A percentile compares a stretch with the other conserved stretches of the same genome.
These are phyloP conservation scores for Mariannaea elegans DNA, from an alignment of 2,329 filamentous ascomycete species.

Conservation along the genomic window DNA sequence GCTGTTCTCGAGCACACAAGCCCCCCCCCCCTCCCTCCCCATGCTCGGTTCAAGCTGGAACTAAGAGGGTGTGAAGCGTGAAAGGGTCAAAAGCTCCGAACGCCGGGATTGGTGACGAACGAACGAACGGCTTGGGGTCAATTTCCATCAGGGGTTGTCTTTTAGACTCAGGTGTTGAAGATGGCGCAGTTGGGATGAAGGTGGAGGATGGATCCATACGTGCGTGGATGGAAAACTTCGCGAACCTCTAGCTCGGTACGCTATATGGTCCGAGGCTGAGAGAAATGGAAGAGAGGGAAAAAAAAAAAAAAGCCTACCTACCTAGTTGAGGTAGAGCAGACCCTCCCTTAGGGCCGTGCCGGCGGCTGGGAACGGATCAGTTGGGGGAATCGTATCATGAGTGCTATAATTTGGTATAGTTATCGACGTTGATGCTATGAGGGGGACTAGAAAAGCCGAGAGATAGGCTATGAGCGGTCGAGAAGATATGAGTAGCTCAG, in stretches of 20 bases:
- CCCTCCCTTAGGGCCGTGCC: background rate
- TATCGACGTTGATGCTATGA: background rate
- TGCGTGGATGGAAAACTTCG: background rate
- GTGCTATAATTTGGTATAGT: background rate
- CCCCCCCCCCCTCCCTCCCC: no score
- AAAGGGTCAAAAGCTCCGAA: slow-evolving; percentile 7
- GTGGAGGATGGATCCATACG: background rate
- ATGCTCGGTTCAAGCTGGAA: background rate
- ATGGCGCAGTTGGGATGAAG: background rate
- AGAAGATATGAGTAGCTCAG: background rate
- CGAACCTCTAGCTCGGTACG: background rate
- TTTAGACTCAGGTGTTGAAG: background rate
- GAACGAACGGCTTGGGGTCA: background rate
- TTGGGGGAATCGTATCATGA: slow-evolving; percentile 1
- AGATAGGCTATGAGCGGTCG: background rate
- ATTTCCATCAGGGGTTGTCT: background rate
- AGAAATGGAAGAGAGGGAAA: background rate
- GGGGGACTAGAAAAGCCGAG: background rate
- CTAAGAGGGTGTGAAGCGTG: background rate
- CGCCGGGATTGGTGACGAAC: slow-evolving; percentile 3
- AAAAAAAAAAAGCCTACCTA: background rate
- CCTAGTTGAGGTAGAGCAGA: background rate
- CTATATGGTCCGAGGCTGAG: background rate
- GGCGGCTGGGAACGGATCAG: background rate
- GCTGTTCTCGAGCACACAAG: background rate